Base-by-base conservation (phyloP, 2,329 filamentous ascomycete genomes). In the Fusarium hostae region DNA sequence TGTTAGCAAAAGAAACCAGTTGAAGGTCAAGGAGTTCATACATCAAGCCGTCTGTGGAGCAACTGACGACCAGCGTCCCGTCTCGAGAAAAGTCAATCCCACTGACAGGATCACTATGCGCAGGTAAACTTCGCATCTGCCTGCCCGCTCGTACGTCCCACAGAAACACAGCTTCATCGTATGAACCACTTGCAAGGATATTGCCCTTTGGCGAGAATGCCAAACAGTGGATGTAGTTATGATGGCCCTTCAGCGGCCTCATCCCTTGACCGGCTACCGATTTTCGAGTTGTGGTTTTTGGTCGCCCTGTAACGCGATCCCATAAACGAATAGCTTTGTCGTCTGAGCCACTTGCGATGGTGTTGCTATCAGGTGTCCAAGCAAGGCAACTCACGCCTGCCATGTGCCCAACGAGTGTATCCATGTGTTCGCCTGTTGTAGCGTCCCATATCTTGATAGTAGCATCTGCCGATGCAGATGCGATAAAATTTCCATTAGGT, bases 141-240 rank as follows among this genome's bases (percentile, higher is more conserved):
- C 92, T 87, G 1, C 94, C 95, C 0, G 94, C 94, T 18, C 96
- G 88, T 18, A 98, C 93, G 80, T 99, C 96, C 96, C 96, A 99
- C 9, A 99, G 83, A 72, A 97, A 98, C 0, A 99, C 94, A 8
- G 96, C 96, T 84, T 99, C 96, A 75, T 99, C 96, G 82, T 98
- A 98, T 71, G 93, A 97, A 16, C 96, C 96, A 73, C 93, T 97
- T 20, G 95, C 96, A 37, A 99, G 88, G 79, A 98, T 97, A 78
- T 99, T 99, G 28, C 96, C 96, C 81, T 98, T 98, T 3, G 96
- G 96, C n/a, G 94, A 95, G 81, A 98, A 98, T 9, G 95, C 94
- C 37, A 99, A 86, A 55, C 92, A 94, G 82, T 97, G 97, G 35
- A 99, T 91, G 81, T 98, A 98, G 82, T 97, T 98, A 81, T 98